phyloP scores from a whole-genome alignment of 129 eudicot species.

The Pittosporum tobira region DNA sequence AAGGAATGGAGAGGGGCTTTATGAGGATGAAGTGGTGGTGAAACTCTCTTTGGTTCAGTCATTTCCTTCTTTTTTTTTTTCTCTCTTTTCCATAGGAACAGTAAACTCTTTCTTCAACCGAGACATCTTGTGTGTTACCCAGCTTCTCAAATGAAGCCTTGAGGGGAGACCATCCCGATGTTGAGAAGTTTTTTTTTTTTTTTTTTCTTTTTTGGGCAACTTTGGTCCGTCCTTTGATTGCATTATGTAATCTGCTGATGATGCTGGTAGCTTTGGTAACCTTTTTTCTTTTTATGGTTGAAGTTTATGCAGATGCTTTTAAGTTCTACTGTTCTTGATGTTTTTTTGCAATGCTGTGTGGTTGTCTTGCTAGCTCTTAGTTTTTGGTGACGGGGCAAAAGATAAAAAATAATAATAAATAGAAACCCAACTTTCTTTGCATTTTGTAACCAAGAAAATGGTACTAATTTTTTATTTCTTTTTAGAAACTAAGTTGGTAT shows the following conservation, averaged over 20 bases:
- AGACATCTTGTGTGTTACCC: conserved; percentile 7
- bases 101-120: not conserved
- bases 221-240: conserved; percentile 18
- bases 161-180: conserved; percentile 12
- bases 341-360: too few relatives aligned
- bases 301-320: conserved; percentile 2
- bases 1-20: conserved; percentile 15
- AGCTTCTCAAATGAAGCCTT: conserved; percentile 24
- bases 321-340: too few relatives aligned
- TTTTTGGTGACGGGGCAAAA: too few relatives aligned
- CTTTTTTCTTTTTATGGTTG: not conserved
- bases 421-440: too few relatives aligned
- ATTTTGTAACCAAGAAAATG: too few relatives aligned
- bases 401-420: too few relatives aligned
- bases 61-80: conserved; percentile 20
- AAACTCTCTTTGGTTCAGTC: conserved; percentile 22
- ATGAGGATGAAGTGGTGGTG: conserved; percentile 25
- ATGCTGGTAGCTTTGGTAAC: conserved; percentile 8
- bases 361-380: too few relatives aligned
- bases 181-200: conserved; percentile 13
- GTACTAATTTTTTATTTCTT: too few relatives aligned
- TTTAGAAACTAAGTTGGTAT: too few relatives aligned
- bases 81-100: conserved; percentile 13
- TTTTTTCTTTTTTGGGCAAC: not conserved
- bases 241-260: conserved; percentile 25